Percentiles rank a stretch among this genome's conserved stretches.
These are phyloP conservation scores for Anacardium occidentale DNA, from an alignment of 345 rosid species.

Conservation along the genomic window DNA sequence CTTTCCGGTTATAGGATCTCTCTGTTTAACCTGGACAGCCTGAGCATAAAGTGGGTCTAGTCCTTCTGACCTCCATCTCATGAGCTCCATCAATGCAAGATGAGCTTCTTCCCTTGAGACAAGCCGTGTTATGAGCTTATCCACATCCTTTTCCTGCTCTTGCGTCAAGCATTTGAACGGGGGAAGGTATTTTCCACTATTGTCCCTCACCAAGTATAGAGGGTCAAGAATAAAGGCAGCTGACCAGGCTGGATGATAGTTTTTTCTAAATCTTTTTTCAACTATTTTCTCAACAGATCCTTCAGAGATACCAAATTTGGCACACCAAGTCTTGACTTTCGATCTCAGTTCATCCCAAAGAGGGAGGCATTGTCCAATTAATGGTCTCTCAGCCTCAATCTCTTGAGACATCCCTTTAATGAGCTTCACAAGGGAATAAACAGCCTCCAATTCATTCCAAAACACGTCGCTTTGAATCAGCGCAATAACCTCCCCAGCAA, in stretches of 20 bases:
- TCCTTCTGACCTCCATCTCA: constrained; percentile 69
- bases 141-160: constrained; percentile 59
- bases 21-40: constrained; percentile 59
- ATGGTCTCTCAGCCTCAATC: constrained; percentile 46
- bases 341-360: constrained; percentile 53
- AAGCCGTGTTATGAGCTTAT: constrained; percentile 47
- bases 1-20: constrained; percentile 52
- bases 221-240: constrained; percentile 66
- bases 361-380: constrained; percentile 56
- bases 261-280: constrained; percentile 53
- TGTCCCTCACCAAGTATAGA: constrained; percentile 40
- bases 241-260: constrained; percentile 62
- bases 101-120: constrained; percentile 55
- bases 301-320: constrained; percentile 39
- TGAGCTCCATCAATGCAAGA: constrained; percentile 55
- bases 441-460: constrained; percentile 57
- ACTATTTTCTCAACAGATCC: constrained; percentile 46
- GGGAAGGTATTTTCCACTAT: constrained; percentile 53
- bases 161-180: constrained; percentile 55
- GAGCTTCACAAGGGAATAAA: constrained; percentile 47
- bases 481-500: constrained; percentile 38
- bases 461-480: constrained; percentile 45
- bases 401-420: constrained; percentile 49
- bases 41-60: constrained; percentile 57
- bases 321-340: constrained; percentile 56